Percentiles rank a stretch among this genome's conserved stretches.
These are phyloP conservation scores for Penicillium corylophilum DNA, from an alignment of 2,329 filamentous ascomycete genomes.

Conservation along the genomic window DNA sequence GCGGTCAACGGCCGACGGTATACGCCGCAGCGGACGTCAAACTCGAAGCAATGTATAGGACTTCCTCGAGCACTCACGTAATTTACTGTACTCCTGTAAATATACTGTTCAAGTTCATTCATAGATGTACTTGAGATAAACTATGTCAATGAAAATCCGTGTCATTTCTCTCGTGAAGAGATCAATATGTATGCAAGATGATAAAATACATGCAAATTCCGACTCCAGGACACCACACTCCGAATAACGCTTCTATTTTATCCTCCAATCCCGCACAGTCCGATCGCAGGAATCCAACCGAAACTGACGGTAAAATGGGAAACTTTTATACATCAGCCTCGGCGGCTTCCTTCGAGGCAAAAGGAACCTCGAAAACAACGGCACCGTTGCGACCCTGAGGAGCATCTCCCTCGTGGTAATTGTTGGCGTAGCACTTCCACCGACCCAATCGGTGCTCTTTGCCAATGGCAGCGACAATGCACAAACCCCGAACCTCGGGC, in stretches of 20 bases:
- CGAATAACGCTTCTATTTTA: slow-evolving; percentile 18
- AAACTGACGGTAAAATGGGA: background rate
- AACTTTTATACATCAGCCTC: slow-evolving; percentile 24
- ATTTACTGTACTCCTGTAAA: background rate
- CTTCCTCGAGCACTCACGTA: background rate
- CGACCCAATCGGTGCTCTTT: slow-evolving; percentile 82
- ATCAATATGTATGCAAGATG: slow-evolving; percentile 14
- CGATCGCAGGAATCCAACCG: background rate
- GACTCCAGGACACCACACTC: slow-evolving; percentile 25
- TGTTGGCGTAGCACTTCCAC: slow-evolving; percentile 61
- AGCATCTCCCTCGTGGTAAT: slow-evolving; percentile 33
- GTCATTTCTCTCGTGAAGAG: background rate
- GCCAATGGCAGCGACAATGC: slow-evolving; percentile 80
- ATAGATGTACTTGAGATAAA: background rate
- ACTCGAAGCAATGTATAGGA: background rate
- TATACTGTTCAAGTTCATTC: background rate
- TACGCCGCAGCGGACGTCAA: background rate
- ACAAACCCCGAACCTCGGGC: slow-evolving; percentile 59
- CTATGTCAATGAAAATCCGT: background rate
- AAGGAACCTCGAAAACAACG: slow-evolving; percentile 80
- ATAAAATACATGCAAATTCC: slow-evolving; percentile 18
- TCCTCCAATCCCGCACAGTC: background rate
- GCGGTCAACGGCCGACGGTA: background rate
- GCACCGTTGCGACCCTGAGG: slow-evolving; percentile 71
- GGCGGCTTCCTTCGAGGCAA: slow-evolving; percentile 23